A percentile compares a stretch with the other conserved stretches of the same genome.
phyloP scores from a whole-genome alignment of 371 early-diverging fungal species.

The Apophysomyces sp. region DNA sequence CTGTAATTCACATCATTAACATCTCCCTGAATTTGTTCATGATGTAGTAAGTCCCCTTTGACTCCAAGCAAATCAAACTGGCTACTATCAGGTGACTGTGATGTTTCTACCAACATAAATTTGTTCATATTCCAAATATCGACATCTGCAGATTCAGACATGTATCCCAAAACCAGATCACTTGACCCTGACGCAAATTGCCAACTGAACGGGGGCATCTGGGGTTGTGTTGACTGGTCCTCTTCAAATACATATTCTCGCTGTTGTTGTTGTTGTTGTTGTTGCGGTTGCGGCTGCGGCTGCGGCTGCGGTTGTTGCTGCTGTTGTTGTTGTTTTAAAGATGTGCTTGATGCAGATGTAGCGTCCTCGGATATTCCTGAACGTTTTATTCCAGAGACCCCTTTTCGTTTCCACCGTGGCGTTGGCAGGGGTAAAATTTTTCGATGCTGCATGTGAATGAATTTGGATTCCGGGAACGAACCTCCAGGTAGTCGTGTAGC shows the following conservation, averaged over 20 bases:
- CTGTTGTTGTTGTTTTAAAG: background rate
- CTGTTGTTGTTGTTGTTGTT: background rate
- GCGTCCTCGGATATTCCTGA: background rate
- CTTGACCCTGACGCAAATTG: constrained; percentile 8
- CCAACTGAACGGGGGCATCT: constrained; percentile 7
- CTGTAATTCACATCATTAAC: constrained; percentile 9
- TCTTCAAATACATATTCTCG: background rate
- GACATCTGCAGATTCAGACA: background rate
- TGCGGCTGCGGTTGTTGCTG: no score
- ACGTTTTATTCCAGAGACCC: background rate
- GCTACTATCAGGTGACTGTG: background rate
- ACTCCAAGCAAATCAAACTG: background rate
- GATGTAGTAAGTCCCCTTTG: background rate
- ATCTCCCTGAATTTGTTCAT: background rate
- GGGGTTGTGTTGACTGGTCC: background rate
- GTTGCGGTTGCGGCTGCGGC: no score
- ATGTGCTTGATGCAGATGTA: background rate
- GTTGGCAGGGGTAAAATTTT: constrained; percentile 18
- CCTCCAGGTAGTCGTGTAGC: background rate
- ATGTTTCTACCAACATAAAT: background rate
- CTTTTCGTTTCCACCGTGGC: constrained; percentile 16
- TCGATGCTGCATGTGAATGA: constrained; percentile 10
- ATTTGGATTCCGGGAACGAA: constrained; percentile 1
- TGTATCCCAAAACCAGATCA: background rate
- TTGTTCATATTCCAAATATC: background rate